A percentile compares a stretch with the other conserved stretches of the same genome.
These are phyloP conservation scores for Schwanniomyces occidentalis DNA, from an alignment of 805 yeast species.

Conservation along the genomic window DNA sequence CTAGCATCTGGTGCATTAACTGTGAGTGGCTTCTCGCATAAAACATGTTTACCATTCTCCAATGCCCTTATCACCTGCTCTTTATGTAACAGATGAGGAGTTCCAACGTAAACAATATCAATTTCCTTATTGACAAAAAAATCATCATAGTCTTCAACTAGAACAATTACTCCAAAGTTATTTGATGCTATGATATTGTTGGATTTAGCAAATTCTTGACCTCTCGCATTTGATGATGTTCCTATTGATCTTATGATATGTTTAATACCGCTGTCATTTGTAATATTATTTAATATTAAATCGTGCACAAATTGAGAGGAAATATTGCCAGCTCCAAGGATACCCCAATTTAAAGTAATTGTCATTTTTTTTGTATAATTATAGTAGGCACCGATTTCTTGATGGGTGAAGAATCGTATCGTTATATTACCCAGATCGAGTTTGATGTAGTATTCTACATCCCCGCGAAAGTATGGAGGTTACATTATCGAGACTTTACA, in stretches of 20 bases:
- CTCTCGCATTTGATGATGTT: constrained; percentile 35
- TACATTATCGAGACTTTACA: no score
- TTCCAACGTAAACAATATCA: constrained; percentile 53
- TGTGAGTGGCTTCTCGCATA: constrained; percentile 58
- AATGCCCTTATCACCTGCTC: constrained; percentile 46
- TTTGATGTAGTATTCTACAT: no score
- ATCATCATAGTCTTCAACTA: constrained; percentile 40
- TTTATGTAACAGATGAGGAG: constrained; percentile 55
- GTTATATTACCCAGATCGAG: no score
- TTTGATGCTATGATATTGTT: constrained; percentile 14
- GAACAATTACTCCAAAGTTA: constrained; percentile 28
- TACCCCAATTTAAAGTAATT: constrained; percentile 42
- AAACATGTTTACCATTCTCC: constrained; percentile 47
- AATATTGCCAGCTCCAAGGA: constrained; percentile 51
- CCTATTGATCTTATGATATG: constrained; percentile 44
- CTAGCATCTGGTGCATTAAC: constrained; percentile 46
- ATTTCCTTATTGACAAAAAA: constrained; percentile 43
- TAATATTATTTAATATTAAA: constrained; percentile 26
- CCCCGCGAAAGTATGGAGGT: no score
- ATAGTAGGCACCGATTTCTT: no score
- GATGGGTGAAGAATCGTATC: no score
- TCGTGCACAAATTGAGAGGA: constrained; percentile 47
- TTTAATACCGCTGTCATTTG: constrained; percentile 20
- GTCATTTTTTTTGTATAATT: constrained; percentile 4
- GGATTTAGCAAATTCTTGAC: constrained; percentile 28